These are phyloP conservation scores for Sporisorium iseilematis-ciliati DNA, from an alignment of 1,284 basidiomycete genomes.

Conservation along the genomic window DNA sequence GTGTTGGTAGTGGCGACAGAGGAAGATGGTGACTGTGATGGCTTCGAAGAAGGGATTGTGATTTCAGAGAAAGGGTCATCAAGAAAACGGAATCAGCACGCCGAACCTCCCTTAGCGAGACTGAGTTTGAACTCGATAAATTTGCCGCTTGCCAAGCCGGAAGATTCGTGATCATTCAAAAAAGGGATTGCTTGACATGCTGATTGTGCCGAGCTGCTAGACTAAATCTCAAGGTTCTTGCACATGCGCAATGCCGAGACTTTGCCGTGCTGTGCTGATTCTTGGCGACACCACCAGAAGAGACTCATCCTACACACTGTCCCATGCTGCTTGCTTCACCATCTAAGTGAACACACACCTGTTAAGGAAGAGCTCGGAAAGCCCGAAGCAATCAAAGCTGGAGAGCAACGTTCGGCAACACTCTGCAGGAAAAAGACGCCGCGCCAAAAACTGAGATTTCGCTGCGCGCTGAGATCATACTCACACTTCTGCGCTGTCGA, in stretches of 20 bases:
- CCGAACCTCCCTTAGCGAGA: conserved; percentile 3
- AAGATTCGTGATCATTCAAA: conserved; percentile 6
- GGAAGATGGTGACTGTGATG: not conserved
- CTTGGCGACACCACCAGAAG: too few relatives aligned
- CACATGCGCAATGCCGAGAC: not conserved
- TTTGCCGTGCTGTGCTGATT: too few relatives aligned
- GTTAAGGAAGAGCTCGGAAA: not conserved
- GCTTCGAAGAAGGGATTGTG: not conserved
- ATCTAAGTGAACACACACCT: not conserved
- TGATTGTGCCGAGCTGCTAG: not conserved
- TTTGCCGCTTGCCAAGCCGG: conserved; percentile 10
- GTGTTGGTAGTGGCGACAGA: conserved; percentile 1
- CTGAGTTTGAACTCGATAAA: conserved; percentile 2
- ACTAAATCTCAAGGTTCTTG: too few relatives aligned
- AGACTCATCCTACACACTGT: not conserved
- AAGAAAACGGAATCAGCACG: not conserved
- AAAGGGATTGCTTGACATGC: not conserved
- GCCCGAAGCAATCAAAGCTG: not conserved
- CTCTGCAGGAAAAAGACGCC: not conserved
- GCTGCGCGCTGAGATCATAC: conserved; percentile 20
- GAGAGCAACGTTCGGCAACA: not conserved
- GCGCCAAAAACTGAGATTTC: not conserved
- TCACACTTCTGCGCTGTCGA: conserved; percentile 3
- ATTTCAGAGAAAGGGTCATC: not conserved
- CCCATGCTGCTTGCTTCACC: not conserved